Percentiles rank a stretch among this genome's conserved stretches.
Evolutionary conservation across 78 protist genomes (phyloP).

Genomic region (Tieghemostelium lacteum): DNA sequence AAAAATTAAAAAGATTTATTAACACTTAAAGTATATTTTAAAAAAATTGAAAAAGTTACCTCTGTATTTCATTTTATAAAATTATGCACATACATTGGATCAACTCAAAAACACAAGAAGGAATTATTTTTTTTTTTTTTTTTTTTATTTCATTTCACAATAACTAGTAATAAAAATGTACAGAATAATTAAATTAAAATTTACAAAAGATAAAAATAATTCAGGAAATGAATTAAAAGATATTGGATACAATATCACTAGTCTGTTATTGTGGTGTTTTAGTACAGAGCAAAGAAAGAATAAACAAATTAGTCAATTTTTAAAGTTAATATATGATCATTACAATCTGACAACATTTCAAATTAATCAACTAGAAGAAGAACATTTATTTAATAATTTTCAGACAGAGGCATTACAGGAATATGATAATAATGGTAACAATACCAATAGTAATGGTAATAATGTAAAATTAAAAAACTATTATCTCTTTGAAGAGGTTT

Average conservation of each 20-base stretch:
- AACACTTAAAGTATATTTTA: too few species aligned
- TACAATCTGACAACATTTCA: constrained; percentile 52
- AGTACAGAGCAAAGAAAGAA: background rate
- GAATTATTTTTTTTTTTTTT: too few species aligned
- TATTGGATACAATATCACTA: background rate
- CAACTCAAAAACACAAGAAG: too few species aligned
- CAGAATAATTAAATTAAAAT: background rate
- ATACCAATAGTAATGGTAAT: constrained; percentile 12
- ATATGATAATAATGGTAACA: background rate
- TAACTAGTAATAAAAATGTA: too few species aligned
- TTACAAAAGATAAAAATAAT: background rate
- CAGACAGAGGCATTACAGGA: constrained; percentile 17
- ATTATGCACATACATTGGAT: background rate
- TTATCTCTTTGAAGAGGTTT: background rate
- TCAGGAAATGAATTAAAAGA: background rate
- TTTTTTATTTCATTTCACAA: background rate
- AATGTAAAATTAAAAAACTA: background rate
- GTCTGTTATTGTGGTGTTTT: constrained; percentile 25
- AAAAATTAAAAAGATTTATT: too few species aligned
- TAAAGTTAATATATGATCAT: constrained; percentile 19
- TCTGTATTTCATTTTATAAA: too few species aligned
- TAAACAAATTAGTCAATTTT: constrained; percentile 1
- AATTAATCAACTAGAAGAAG: constrained; percentile 49
- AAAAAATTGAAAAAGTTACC: too few species aligned
- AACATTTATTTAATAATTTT: too few species aligned